Percentiles rank a stretch among this genome's conserved stretches.
Conservation (phyloP, 768 basidiomycete species). For the Phlegmacium glaucopus region DNA sequence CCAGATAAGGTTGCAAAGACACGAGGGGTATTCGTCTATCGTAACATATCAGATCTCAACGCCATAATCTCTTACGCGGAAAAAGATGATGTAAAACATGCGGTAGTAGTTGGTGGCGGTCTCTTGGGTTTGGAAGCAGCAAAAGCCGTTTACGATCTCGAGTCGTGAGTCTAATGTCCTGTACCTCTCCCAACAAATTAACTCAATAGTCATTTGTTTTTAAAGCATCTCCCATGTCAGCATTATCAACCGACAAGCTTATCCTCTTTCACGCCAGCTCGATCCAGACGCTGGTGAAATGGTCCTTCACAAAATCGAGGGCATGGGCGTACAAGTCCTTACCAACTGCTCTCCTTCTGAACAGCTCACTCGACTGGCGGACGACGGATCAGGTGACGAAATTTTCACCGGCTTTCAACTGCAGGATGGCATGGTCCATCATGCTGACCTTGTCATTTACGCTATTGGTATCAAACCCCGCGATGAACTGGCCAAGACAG, state of each 20-base stretch:
- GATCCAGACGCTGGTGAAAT: slow-evolving; percentile 24
- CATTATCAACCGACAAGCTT: neutral
- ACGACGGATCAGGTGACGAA: slow-evolving; percentile 21
- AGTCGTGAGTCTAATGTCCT: slow-evolving; percentile 7
- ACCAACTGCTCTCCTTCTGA: slow-evolving; percentile 35
- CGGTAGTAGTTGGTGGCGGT: slow-evolving; percentile 65
- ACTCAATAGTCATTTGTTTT: slow-evolving; percentile 5
- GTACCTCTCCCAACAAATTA: slow-evolving; percentile 14
- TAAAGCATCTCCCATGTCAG: slow-evolving; percentile 1
- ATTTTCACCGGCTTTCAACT: slow-evolving; percentile 48
- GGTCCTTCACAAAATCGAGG: slow-evolving; percentile 23
- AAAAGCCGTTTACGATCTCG: slow-evolving; percentile 64
- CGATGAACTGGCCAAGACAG: slow-evolving; percentile 56
- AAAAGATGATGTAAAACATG: slow-evolving; percentile 39
- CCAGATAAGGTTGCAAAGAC: slow-evolving; percentile 33
- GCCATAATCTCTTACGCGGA: slow-evolving; percentile 59
- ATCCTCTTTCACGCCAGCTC: slow-evolving; percentile 22
- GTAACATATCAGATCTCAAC: slow-evolving; percentile 67
- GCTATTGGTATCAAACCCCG: slow-evolving; percentile 71
- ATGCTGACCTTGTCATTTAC: slow-evolving; percentile 57
- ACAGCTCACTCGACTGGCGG: slow-evolving; percentile 20
- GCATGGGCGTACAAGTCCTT: slow-evolving; percentile 53
- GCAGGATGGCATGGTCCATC: slow-evolving; percentile 41
- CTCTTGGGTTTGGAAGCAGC: slow-evolving; percentile 73
- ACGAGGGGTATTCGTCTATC: slow-evolving; percentile 67